Evolutionary conservation across 108 stramenopile species (phyloP).

Genomic region (Parmales sp.): DNA sequence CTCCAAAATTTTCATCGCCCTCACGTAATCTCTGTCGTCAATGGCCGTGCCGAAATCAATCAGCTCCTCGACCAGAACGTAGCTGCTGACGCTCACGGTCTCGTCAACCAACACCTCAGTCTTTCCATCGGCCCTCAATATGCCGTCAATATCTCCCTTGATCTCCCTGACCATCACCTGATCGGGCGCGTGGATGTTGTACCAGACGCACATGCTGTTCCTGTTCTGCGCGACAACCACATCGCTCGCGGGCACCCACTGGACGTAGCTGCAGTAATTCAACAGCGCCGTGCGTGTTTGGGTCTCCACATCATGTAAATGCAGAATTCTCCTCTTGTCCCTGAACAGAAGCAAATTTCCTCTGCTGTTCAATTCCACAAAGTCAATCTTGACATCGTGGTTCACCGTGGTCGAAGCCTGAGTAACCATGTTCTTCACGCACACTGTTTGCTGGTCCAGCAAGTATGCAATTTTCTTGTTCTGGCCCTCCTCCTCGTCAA

Average conservation of each 20-base stretch:
- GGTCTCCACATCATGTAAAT: slow-evolving; percentile 32
- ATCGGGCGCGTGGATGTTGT: slow-evolving; percentile 49
- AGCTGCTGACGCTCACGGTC: slow-evolving; percentile 36
- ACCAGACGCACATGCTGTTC: slow-evolving; percentile 47
- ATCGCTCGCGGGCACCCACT: slow-evolving; percentile 55
- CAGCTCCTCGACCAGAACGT: slow-evolving; percentile 47
- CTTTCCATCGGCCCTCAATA: slow-evolving; percentile 37
- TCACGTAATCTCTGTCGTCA: slow-evolving; percentile 36
- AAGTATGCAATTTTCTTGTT: slow-evolving; percentile 56
- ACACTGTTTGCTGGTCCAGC: slow-evolving; percentile 42
- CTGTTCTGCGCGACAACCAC: slow-evolving; percentile 51
- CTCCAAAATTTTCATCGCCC: slow-evolving; percentile 43
- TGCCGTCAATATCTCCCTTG: slow-evolving; percentile 53
- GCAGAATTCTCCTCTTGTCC: slow-evolving; percentile 35
- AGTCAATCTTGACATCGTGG: slow-evolving; percentile 46
- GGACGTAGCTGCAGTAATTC: slow-evolving; percentile 49
- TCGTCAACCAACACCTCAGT: slow-evolving; percentile 59
- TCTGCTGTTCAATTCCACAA: slow-evolving; percentile 46
- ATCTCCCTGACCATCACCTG: slow-evolving; percentile 44
- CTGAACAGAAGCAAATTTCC: slow-evolving; percentile 42
- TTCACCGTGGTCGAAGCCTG: slow-evolving; percentile 23
- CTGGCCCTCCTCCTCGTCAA: neutral
- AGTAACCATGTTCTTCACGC: slow-evolving; percentile 41
- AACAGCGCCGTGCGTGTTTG: slow-evolving; percentile 35
- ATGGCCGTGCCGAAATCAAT: slow-evolving; percentile 48